These are phyloP conservation scores for Herpetomonas samuelpessoai DNA, from an alignment of 208 protist genomes.

Conservation along the genomic window DNA sequence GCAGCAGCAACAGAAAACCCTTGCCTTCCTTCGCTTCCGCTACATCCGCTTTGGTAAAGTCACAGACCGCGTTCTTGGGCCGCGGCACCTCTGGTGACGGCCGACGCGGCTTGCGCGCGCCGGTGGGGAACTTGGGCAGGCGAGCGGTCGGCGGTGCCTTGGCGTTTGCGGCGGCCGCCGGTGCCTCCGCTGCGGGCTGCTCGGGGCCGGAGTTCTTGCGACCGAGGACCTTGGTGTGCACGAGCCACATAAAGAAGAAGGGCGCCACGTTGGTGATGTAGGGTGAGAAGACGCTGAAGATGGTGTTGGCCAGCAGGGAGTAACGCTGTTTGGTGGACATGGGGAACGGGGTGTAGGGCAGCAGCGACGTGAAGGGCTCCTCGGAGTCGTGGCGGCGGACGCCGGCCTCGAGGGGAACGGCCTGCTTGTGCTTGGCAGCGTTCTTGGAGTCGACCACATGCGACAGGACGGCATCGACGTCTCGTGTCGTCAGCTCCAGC, in stretches of 20 bases:
- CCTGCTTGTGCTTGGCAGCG: constrained; percentile 4
- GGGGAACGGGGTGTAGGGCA: constrained; percentile 50
- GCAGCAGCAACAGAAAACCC: constrained; percentile 71
- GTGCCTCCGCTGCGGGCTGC: neutral
- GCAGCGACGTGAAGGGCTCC: constrained; percentile 16
- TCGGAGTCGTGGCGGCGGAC: constrained; percentile 2
- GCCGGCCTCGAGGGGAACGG: neutral
- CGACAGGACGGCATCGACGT: constrained; percentile 29
- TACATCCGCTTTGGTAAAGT: constrained; percentile 54
- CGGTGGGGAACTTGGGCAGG: constrained; percentile 16
- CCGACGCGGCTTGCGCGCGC: constrained; percentile 21
- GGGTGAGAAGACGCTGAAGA: constrained; percentile 40
- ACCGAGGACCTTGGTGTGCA: constrained; percentile 50
- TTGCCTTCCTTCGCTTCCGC: constrained; percentile 43
- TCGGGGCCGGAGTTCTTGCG: constrained; percentile 20
- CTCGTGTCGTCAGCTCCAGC: constrained; percentile 24
- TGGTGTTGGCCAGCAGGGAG: constrained; percentile 36
- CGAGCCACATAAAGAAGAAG: constrained; percentile 76
- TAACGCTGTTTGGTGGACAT: constrained; percentile 45
- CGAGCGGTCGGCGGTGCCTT: constrained; percentile 8
- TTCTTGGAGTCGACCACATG: constrained; percentile 19
- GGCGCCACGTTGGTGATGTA: constrained; percentile 44
- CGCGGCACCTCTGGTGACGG: neutral
- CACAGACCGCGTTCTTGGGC: constrained; percentile 11
- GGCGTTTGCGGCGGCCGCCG: constrained; percentile 1